A percentile compares a stretch with the other conserved stretches of the same genome.
Conservation (phyloP, 768 basidiomycete genomes). For the Amanita muscaria region DNA sequence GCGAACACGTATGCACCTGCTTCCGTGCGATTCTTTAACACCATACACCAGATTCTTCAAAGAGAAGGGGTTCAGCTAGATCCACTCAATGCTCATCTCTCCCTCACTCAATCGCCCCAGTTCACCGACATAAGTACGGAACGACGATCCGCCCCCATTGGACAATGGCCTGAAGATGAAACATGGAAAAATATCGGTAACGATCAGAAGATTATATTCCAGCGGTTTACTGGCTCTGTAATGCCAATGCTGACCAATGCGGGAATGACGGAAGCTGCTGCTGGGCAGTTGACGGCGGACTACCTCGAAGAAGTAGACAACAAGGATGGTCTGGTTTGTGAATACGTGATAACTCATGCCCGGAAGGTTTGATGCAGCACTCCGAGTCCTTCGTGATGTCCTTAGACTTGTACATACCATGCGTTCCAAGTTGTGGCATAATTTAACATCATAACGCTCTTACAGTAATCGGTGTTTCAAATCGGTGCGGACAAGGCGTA, state of each 20-base stretch:
- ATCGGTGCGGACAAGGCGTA: too few species aligned
- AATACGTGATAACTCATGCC: conserved; percentile 44
- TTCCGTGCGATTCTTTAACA: conserved; percentile 27
- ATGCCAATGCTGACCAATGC: conserved; percentile 37
- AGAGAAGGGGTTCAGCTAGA: conserved; percentile 8
- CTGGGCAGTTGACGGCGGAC: conserved; percentile 30
- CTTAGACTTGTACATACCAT: too few species aligned
- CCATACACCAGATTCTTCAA: conserved; percentile 27
- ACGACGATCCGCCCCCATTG: conserved; percentile 42
- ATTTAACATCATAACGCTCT: too few species aligned
- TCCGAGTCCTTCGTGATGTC: too few species aligned
- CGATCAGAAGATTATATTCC: conserved; percentile 29
- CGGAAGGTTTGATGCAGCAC: conserved; percentile 17
- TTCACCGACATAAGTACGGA: conserved; percentile 34
- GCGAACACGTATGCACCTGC: conserved; percentile 32
- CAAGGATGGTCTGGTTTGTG: conserved; percentile 38
- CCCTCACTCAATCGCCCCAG: conserved; percentile 25
- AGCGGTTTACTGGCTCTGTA: conserved; percentile 39
- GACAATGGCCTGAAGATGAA: too few species aligned
- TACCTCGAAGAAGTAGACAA: conserved; percentile 38
- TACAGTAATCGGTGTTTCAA: too few species aligned
- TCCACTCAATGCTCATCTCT: conserved; percentile 22
- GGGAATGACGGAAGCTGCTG: conserved; percentile 26
- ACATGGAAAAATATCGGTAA: too few species aligned
- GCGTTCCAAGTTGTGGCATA: too few species aligned